Base-by-base conservation (phyloP, 1,284 basidiomycete species). In the Rhodotorula glutinis region DNA sequence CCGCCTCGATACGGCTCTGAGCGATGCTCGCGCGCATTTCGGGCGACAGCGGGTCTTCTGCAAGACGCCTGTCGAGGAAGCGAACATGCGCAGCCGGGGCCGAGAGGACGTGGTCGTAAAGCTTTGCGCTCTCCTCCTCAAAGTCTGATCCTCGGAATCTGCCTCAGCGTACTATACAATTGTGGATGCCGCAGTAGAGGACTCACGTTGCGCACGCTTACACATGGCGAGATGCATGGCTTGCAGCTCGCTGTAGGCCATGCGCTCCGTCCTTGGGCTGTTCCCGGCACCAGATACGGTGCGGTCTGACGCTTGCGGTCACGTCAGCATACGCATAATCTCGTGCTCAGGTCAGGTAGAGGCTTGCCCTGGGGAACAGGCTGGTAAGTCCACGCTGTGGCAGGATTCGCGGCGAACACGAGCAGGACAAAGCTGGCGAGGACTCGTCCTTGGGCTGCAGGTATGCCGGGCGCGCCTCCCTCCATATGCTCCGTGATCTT, bases 41-140 rank as follows among this genome's bases (percentile, higher is more conserved):
- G 29, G 56, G 56, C 4, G 56, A 27, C n/a, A 60, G 54, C 10
- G 38, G 11, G 3, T 51, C 27, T 3, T 44, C 23, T 8, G 38
- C 25, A 17, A 56, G 55, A 11, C 41, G 41, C 10, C 2, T 4
- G 13, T 44, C 30, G 38, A 66, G 64, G 64, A 57, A 66, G 29
- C 19, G 10, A 25, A 66, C 21, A 25, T 27, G 64, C 8, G 29
- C 40, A 4, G 55, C 40, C 14, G 43, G 56, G 4, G 59, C 8
- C 9, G 33, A 38, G 7, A 5, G 5, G 33, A 66, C 49, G 30
- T 9, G 11, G 43, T 11, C 7, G 44, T 66, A 61, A 16, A 66
- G 54, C n/a, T 13, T 51, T 13, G n/a, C 49, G 49, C n/a, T n/a
- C 27, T 16, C 25, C 25, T 51, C 7, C 25, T 51, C 49, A 27